Evolutionary conservation across 495 filamentous ascomycete genomes (phyloP).

Genomic region (Xylaria acuta): DNA sequence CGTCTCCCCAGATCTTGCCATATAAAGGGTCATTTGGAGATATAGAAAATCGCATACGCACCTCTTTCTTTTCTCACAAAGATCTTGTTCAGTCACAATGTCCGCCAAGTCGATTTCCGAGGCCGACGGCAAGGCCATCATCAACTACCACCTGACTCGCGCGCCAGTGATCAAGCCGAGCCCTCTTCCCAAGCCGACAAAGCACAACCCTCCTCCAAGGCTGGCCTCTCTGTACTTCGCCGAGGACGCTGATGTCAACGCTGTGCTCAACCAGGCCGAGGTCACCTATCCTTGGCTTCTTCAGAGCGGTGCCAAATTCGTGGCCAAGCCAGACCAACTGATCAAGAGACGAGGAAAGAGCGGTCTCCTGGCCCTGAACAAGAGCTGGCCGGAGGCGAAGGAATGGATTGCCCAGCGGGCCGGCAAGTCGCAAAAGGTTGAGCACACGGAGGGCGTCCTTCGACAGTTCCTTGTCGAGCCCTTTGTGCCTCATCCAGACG

Average conservation of each 20-base stretch:
- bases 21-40: slow-evolving; percentile 23
- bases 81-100: slow-evolving; percentile 64
- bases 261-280: slow-evolving; percentile 94
- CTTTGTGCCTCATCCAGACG: slow-evolving; percentile 90
- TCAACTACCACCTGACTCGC: slow-evolving; percentile 99
- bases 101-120: slow-evolving; percentile 98
- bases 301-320: slow-evolving; percentile 81
- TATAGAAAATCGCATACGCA: slow-evolving; percentile 34
- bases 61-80: slow-evolving; percentile 29
- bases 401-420: slow-evolving; percentile 93
- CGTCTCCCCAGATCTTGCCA: slow-evolving; percentile 15
- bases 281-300: slow-evolving; percentile 94
- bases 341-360: slow-evolving; percentile 99
- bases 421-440: slow-evolving; percentile 89
- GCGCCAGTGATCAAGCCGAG: slow-evolving; percentile 97
- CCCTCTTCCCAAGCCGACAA: slow-evolving; percentile 81
- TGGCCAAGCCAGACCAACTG: slow-evolving; percentile 99
- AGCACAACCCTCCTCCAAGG: slow-evolving; percentile 90
- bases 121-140: slow-evolving; percentile 99
- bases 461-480: slow-evolving; percentile 98
- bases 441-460: slow-evolving; percentile 86
- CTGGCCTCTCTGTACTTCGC: slow-evolving; percentile 94
- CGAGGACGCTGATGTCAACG: slow-evolving; percentile 79
- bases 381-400: slow-evolving; percentile 91
- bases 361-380: slow-evolving; percentile 94